phyloP scores from a whole-genome alignment of 768 basidiomycete genomes.

The Exsudoporus frostii region DNA sequence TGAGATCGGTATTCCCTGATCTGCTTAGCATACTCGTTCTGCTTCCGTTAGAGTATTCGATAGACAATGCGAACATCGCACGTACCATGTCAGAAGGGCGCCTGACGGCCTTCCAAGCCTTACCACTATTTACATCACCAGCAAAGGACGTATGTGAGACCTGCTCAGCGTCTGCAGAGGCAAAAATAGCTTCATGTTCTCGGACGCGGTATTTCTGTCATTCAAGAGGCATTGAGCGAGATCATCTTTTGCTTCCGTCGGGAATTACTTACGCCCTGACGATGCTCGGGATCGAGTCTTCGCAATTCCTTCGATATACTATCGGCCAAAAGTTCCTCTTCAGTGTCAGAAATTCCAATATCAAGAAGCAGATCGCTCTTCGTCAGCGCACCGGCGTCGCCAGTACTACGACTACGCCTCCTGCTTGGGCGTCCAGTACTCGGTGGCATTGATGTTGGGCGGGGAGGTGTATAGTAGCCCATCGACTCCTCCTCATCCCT shows the following conservation, averaged over 20 bases:
- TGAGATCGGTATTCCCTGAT: slow-evolving; percentile 77
- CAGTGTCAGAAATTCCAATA: slow-evolving; percentile 36
- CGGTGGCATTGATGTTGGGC: slow-evolving; percentile 23
- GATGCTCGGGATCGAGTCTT: slow-evolving; percentile 43
- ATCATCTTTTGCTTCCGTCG: neutral
- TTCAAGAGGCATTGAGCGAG: slow-evolving; percentile 4
- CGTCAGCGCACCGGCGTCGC: slow-evolving; percentile 56
- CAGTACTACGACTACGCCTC: slow-evolving; percentile 75
- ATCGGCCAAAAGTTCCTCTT: slow-evolving; percentile 57
- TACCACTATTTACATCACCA: slow-evolving; percentile 78
- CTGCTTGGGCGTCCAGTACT: slow-evolving; percentile 49
- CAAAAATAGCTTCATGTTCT: slow-evolving; percentile 79
- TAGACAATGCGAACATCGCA: slow-evolving; percentile 1
- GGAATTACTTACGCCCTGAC: slow-evolving; percentile 21
- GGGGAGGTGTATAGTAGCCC: slow-evolving; percentile 34
- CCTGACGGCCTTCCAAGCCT: slow-evolving; percentile 84
- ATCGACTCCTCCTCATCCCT: slow-evolving; percentile 47
- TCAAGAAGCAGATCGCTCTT: slow-evolving; percentile 36
- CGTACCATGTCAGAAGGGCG: slow-evolving; percentile 93
- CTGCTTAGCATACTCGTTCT: slow-evolving; percentile 95
- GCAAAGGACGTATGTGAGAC: slow-evolving; percentile 68
- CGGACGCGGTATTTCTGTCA: slow-evolving; percentile 76
- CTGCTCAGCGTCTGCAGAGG: slow-evolving; percentile 68
- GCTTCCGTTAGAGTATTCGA: neutral
- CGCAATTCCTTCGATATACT: slow-evolving; percentile 73